A percentile compares a stretch with the other conserved stretches of the same genome.
phyloP scores from a whole-genome alignment of 768 basidiomycete genomes.

The Ephemerocybe angulata region DNA sequence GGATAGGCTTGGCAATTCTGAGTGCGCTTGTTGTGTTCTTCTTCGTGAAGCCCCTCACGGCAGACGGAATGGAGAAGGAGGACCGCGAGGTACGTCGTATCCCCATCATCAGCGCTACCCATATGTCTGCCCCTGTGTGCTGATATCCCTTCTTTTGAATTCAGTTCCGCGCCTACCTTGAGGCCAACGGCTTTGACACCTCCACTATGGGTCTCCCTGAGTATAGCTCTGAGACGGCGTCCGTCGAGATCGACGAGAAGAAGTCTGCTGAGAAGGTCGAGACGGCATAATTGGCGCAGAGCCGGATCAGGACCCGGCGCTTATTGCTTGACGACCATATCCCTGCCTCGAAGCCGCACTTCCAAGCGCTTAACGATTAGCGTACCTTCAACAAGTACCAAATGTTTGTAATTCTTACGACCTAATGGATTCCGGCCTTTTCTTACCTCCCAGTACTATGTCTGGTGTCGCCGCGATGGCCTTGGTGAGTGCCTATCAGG shows the following conservation, averaged over 20 bases:
- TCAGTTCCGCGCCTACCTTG: constrained; percentile 81
- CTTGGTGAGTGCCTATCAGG: too few relatives aligned
- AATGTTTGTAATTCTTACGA: too few relatives aligned
- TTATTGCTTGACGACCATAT: too few relatives aligned
- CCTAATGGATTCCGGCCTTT: too few relatives aligned
- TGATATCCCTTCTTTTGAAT: constrained; percentile 2
- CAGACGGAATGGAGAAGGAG: constrained; percentile 78
- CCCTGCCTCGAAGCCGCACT: too few relatives aligned
- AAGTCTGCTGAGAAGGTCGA: constrained; percentile 10
- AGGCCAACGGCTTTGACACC: constrained; percentile 75
- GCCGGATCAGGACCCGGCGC: too few relatives aligned
- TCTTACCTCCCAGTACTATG: too few relatives aligned
- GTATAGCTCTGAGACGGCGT: constrained; percentile 18
- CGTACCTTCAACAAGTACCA: too few relatives aligned
- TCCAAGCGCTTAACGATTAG: too few relatives aligned
- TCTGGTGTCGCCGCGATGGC: too few relatives aligned
- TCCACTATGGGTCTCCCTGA: constrained; percentile 59
- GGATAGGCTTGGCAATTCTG: constrained; percentile 71
- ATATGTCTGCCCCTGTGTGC: constrained; percentile 2
- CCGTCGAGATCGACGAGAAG: constrained; percentile 22
- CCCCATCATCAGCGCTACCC: neutral
- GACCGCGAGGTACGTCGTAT: constrained; percentile 55
- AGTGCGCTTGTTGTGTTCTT: constrained; percentile 71
- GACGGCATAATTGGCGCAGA: neutral
- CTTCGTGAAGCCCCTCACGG: constrained; percentile 68